phyloP scores from a whole-genome alignment of 1,284 basidiomycete genomes.

The Leccinum fuscescens region DNA sequence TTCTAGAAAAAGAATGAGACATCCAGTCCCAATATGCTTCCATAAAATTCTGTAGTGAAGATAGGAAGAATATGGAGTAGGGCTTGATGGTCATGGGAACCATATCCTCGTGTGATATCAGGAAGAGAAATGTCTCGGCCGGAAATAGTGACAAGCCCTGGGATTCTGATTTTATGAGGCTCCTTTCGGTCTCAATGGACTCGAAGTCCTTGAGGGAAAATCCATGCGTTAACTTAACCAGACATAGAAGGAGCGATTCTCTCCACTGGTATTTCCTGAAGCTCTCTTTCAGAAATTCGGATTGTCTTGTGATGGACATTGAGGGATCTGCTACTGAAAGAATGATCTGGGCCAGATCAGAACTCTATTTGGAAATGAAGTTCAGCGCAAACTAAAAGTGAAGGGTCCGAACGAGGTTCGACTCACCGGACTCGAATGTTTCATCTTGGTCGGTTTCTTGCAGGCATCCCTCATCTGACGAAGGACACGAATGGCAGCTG shows the following conservation, averaged over 20 bases:
- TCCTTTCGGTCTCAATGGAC: background rate
- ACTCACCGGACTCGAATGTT: background rate
- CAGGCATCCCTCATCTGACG: background rate
- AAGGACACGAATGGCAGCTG: background rate
- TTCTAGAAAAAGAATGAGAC: background rate
- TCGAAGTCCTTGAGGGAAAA: background rate
- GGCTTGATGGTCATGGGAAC: constrained; percentile 9
- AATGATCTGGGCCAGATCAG: background rate
- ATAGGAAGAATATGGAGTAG: constrained; percentile 15
- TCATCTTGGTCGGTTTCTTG: background rate
- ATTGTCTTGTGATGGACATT: background rate
- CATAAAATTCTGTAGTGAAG: constrained; percentile 8
- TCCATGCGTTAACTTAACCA: background rate
- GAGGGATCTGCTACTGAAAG: background rate
- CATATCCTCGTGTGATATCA: background rate
- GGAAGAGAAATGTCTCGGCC: background rate
- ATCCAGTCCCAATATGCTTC: constrained; percentile 14
- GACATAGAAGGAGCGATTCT: background rate
- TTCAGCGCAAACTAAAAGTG: background rate
- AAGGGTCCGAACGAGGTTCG: background rate
- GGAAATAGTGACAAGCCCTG: background rate
- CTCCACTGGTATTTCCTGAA: constrained; percentile 17
- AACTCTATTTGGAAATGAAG: background rate
- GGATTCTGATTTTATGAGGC: background rate
- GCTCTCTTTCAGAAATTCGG: constrained; percentile 1